These are phyloP conservation scores for Starmerella scarabaei DNA, from an alignment of 805 yeast species.

Conservation along the genomic window DNA sequence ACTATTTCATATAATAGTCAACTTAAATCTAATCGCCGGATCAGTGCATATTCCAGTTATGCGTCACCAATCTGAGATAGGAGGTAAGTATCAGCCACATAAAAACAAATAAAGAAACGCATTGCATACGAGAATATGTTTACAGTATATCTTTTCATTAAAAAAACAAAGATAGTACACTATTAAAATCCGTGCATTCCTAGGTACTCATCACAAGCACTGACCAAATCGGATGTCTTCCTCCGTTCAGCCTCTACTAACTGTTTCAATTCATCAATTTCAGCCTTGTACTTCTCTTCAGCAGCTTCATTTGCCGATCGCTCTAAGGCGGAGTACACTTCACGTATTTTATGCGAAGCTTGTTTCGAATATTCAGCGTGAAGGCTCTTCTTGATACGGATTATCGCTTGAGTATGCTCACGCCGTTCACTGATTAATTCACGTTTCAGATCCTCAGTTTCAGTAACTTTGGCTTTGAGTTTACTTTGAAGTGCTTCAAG, in stretches of 20 bases:
- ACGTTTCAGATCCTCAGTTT: conserved; percentile 1
- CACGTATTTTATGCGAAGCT: conserved; percentile 8
- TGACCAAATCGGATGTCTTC: conserved; percentile 47
- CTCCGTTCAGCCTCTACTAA: conserved; percentile 38
- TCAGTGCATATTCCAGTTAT: too few relatives aligned
- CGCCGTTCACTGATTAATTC: neutral
- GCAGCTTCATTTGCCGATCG: conserved; percentile 18
- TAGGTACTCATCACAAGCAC: conserved; percentile 34
- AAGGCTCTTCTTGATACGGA: neutral
- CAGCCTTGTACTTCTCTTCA: conserved; percentile 5
- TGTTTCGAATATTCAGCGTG: conserved; percentile 8
- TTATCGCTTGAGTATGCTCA: neutral
- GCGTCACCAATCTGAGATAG: too few relatives aligned
- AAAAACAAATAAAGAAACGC: too few relatives aligned
- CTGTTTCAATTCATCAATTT: conserved; percentile 39
- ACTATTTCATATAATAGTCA: too few relatives aligned
- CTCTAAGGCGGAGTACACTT: conserved; percentile 1
- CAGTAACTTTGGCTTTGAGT: conserved; percentile 1
- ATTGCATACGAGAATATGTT: too few relatives aligned
- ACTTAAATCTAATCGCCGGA: too few relatives aligned
- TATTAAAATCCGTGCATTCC: conserved; percentile 7
- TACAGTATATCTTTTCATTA: too few relatives aligned
- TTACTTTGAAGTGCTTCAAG: neutral
- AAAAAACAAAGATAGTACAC: too few relatives aligned
- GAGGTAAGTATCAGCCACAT: too few relatives aligned